These are phyloP conservation scores for Cyclospora cayetanensis DNA, from an alignment of 169 alveolate genomes.

Conservation along the genomic window DNA sequence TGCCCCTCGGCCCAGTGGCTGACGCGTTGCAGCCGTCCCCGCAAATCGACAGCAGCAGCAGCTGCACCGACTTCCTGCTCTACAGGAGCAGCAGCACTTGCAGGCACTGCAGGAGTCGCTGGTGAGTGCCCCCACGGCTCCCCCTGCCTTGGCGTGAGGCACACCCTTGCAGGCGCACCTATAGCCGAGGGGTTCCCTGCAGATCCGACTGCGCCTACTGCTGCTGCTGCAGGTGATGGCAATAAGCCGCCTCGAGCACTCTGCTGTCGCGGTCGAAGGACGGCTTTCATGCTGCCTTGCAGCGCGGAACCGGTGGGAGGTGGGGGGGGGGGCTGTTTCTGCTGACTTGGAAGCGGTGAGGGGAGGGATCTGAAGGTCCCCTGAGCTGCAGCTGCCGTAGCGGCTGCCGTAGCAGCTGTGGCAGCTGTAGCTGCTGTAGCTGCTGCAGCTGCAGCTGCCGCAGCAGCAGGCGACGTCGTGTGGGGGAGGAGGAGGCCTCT, in stretches of 20 bases:
- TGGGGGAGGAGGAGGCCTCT: background rate
- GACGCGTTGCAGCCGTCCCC: slow-evolving; percentile 8
- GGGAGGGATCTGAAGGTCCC: too few relatives aligned
- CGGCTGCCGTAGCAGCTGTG: background rate
- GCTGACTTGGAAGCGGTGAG: too few relatives aligned
- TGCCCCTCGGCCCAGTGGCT: slow-evolving; percentile 14
- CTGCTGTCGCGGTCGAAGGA: too few relatives aligned
- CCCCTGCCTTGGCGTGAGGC: slow-evolving; percentile 29
- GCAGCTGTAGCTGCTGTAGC: background rate
- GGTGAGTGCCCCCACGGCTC: background rate
- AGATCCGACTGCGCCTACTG: background rate
- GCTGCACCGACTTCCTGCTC: background rate
- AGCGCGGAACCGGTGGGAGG: too few relatives aligned
- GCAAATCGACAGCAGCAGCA: background rate
- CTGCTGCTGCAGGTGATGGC: slow-evolving; percentile 9
- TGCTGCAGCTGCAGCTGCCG: slow-evolving; percentile 15
- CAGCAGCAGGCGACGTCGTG: background rate
- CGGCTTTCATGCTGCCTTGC: too few relatives aligned
- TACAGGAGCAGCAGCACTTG: background rate
- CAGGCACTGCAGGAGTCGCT: too few relatives aligned
- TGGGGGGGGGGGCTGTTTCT: too few relatives aligned
- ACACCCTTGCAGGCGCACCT: background rate
- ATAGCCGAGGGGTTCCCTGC: background rate
- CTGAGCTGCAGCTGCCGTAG: background rate
- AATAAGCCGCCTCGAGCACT: too few relatives aligned